Evolutionary conservation across 495 filamentous ascomycete species (phyloP).

Genomic region (Penicillium chermesinum): DNA sequence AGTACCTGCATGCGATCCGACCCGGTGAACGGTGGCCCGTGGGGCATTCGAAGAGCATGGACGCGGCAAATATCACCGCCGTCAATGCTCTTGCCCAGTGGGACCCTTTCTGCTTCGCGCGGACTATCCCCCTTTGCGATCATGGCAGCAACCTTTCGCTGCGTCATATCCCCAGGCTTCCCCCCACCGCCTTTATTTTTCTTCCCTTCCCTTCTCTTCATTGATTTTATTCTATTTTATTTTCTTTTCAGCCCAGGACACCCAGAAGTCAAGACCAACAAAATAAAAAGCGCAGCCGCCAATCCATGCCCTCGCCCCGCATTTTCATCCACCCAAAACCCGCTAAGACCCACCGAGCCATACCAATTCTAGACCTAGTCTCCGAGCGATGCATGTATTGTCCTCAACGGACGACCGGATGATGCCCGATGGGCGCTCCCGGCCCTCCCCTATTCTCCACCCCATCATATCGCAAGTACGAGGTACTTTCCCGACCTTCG

Average conservation of each 20-base stretch:
- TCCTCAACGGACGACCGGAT: constrained; percentile 6
- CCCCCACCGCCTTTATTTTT: no score
- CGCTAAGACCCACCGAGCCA: constrained; percentile 18
- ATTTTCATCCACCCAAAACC: constrained; percentile 12
- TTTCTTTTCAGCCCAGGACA: constrained; percentile 1
- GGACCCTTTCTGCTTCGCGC: constrained; percentile 16
- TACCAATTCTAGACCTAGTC: constrained; percentile 12
- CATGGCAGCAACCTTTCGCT: not conserved
- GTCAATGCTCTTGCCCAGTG: not conserved
- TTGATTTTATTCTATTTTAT: no score
- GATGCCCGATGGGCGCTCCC: constrained; percentile 11
- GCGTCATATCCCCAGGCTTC: not conserved
- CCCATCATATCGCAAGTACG: constrained; percentile 5
- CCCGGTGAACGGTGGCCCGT: constrained; percentile 30
- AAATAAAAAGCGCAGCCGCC: constrained; percentile 1
- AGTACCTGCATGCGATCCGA: constrained; percentile 36
- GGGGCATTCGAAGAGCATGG: constrained; percentile 15
- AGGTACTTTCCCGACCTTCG: constrained; percentile 3
- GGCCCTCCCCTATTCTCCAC: not conserved
- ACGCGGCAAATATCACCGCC: constrained; percentile 21
- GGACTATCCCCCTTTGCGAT: no score
- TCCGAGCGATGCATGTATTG: constrained; percentile 12
- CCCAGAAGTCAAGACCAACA: not conserved
- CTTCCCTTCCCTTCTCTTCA: no score
- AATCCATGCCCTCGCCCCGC: constrained; percentile 10